Evolutionary conservation across 345 rosid species (phyloP), one percentile per base, ranked within the genome.

Genomic region (Boechera stricta): DNA sequence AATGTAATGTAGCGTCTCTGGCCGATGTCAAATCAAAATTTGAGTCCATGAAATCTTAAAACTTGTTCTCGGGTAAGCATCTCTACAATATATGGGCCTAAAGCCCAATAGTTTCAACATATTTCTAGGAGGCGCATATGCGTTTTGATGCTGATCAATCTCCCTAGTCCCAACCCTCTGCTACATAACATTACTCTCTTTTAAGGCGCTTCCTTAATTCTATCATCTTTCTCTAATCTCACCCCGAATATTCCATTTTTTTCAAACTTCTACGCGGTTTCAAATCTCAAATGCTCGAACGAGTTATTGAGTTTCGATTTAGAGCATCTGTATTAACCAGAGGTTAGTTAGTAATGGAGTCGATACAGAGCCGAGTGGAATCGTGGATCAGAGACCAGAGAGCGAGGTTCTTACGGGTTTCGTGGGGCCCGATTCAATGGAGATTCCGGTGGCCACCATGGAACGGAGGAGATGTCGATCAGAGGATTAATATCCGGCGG

Each of bases 361-460:
- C 88, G 53, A 81, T 91, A 72, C 98, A 90, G 75, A 80, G 76
- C 77, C 80, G 91, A 76, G 86, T 90, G 61, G 97, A 92, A 83
- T 61, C 97, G 29, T 94, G 98, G 98, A 88, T 94, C 86, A 94
- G 81, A 73, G 98, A 89, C 79, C 98, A 92, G 86, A 82, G 84
- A 7, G 87, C 87, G 24, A 92, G 74, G 86, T 76, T 94, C 77
- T 76, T 80, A 18, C 85, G 88, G 65, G 91, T 84, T 12, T 84
- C 98, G 10, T 90, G 98, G 98, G 94, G 85, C 1, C 93, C 90
- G 6, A 81, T 89, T 5, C 97, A 86, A 47, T 92, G 98, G 97
- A 80, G 86, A 73, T 79, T 85, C 74, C 74, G 81, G 65, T 94
- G 97, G 95, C 93, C 92, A 0, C 93, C 95, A 28, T 94, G 97